Conservation (phyloP, 495 filamentous ascomycete species). For the Cercophora samala region DNA sequence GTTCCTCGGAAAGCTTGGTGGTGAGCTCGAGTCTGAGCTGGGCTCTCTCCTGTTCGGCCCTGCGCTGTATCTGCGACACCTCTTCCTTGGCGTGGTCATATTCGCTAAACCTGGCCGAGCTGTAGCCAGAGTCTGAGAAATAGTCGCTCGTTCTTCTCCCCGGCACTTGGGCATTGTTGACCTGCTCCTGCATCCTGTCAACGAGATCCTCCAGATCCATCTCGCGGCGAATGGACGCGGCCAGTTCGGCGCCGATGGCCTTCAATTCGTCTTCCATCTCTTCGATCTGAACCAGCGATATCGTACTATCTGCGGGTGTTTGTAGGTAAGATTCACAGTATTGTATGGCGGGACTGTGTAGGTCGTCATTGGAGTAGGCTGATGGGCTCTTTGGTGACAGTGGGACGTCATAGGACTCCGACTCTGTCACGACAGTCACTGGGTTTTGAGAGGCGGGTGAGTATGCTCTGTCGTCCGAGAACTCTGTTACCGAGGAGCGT, state of each 20-base stretch:
- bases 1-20: constrained; percentile 80
- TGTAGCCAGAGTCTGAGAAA: constrained; percentile 92
- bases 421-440: constrained; percentile 28
- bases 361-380: constrained; percentile 31
- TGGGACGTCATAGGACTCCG: constrained; percentile 39
- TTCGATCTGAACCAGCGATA: constrained; percentile 48
- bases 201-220: constrained; percentile 96
- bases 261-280: constrained; percentile 93
- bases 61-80: constrained; percentile 75
- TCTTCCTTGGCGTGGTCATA: constrained; percentile 77
- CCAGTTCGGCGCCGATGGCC: constrained; percentile 87
- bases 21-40: constrained; percentile 79
- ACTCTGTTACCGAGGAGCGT: constrained; percentile 38
- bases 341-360: constrained; percentile 30
- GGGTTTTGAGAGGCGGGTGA: constrained; percentile 44
- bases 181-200: constrained; percentile 77
- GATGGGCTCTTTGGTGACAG: constrained; percentile 33
- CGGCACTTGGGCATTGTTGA: constrained; percentile 55
- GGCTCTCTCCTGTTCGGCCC: constrained; percentile 87
- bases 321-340: constrained; percentile 48
- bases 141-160: constrained; percentile 91
- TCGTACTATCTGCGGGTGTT: constrained; percentile 42
- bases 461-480: constrained; percentile 50
- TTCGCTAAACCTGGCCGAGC: constrained; percentile 64
- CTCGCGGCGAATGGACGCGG: constrained; percentile 86